Evolutionary conservation across 768 basidiomycete genomes (phyloP).

Genomic region (Hysterangium stoloniferum): DNA sequence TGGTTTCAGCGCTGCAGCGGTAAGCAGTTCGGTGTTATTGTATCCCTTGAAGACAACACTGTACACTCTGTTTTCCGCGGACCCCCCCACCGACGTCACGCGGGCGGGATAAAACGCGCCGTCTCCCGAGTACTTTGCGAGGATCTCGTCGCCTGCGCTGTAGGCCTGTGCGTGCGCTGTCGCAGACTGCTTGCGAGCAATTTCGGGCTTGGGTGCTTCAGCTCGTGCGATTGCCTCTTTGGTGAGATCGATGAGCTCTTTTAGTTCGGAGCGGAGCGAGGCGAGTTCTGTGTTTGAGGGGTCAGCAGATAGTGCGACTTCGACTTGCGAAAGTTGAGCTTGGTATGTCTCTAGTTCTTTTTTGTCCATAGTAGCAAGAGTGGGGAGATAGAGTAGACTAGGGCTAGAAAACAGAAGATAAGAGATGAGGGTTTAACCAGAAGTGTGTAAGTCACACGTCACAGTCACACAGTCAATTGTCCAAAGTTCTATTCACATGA

Average conservation of each 20-base stretch:
- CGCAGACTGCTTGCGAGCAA: constrained; percentile 45
- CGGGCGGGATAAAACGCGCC: constrained; percentile 84
- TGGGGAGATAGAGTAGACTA: background rate
- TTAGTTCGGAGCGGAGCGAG: constrained; percentile 67
- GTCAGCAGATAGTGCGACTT: constrained; percentile 67
- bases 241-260: constrained; percentile 77
- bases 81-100: constrained; percentile 78
- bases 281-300: constrained; percentile 66
- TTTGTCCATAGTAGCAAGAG: constrained; percentile 40
- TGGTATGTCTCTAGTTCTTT: constrained; percentile 85
- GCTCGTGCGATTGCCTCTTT: constrained; percentile 63
- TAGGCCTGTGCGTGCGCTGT: constrained; percentile 38
- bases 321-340: constrained; percentile 84
- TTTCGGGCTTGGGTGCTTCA: constrained; percentile 49
- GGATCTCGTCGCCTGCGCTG: constrained; percentile 77
- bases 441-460: background rate
- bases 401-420: background rate
- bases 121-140: constrained; percentile 81
- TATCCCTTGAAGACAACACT: constrained; percentile 89
- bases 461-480: background rate
- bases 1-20: constrained; percentile 59
- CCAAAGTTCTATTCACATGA: background rate
- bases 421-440: too few relatives aligned
- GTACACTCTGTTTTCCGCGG: constrained; percentile 75
- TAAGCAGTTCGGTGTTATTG: constrained; percentile 83